Evolutionary conservation across 2,329 filamentous ascomycete genomes (phyloP).

Genomic region (Colletotrichum navitas): DNA sequence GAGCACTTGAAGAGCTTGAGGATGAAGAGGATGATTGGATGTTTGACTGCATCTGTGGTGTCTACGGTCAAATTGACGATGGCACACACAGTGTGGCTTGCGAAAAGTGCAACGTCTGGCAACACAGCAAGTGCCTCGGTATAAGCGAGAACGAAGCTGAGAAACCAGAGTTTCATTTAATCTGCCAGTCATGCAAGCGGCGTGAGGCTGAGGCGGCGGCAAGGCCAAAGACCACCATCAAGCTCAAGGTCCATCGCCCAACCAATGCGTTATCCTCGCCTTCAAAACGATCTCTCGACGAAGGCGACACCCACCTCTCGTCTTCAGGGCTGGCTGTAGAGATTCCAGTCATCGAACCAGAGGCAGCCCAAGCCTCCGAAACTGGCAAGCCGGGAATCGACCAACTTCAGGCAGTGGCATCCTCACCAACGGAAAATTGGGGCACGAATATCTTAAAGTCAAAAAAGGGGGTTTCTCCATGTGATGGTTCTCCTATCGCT

Average conservation of each 20-base stretch:
- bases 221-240: slow-evolving; percentile 63
- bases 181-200: slow-evolving; percentile 83
- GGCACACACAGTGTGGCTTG: slow-evolving; percentile 94
- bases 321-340: not conserved
- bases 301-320: not conserved
- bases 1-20: slow-evolving; percentile 77
- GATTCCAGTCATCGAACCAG: not conserved
- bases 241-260: slow-evolving; percentile 62
- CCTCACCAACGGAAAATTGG: not conserved
- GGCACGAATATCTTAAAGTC: not conserved
- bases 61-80: slow-evolving; percentile 93
- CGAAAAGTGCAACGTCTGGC: slow-evolving; percentile 95
- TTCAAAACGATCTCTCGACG: not conserved
- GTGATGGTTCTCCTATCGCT: not conserved
- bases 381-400: not conserved
- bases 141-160: slow-evolving; percentile 85
- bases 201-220: slow-evolving; percentile 75
- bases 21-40: slow-evolving; percentile 85
- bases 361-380: not conserved
- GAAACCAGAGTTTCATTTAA: slow-evolving; percentile 85
- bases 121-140: slow-evolving; percentile 92
- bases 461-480: not conserved
- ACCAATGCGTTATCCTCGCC: slow-evolving; percentile 3
- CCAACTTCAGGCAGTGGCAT: not conserved
- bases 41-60: slow-evolving; percentile 93